phyloP scores from a whole-genome alignment of 805 yeast genomes.

The Maudiozyma serrabonitensis region DNA sequence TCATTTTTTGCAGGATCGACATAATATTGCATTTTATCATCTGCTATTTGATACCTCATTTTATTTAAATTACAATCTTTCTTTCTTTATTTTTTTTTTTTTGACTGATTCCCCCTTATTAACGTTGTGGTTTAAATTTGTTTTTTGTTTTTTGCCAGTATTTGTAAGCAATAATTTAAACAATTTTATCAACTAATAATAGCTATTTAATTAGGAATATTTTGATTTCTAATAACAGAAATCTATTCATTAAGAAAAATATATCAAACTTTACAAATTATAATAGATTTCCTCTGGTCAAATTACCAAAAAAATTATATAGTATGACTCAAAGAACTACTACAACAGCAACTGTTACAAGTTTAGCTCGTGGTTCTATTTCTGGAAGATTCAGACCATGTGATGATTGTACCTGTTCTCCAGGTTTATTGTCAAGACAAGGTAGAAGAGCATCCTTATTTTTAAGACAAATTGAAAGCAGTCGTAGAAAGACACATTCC shows the following conservation, averaged over 20 bases:
- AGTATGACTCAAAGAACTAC: constrained; percentile 1
- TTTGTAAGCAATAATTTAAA: not conserved
- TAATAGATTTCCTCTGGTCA: not conserved
- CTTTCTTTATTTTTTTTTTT: too few species aligned
- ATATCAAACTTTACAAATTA: too few species aligned
- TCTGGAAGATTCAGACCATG: constrained; percentile 37
- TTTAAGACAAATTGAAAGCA: constrained; percentile 22
- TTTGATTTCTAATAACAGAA: not conserved
- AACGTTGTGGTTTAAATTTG: not conserved
- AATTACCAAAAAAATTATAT: not conserved
- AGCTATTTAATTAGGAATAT: not conserved
- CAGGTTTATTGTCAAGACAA: constrained; percentile 65
- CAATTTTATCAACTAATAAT: not conserved
- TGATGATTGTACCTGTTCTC: constrained; percentile 74
- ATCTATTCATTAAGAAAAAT: too few species aligned
- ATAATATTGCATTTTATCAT: too few species aligned
- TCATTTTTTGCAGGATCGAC: too few species aligned
- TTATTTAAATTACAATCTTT: too few species aligned
- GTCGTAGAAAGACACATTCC: constrained; percentile 20
- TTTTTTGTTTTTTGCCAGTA: not conserved
- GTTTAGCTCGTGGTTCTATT: not conserved
- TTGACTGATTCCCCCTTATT: too few species aligned
- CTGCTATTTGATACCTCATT: too few species aligned
- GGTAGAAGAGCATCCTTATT: constrained; percentile 49
- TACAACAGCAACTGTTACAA: not conserved